Conservation (phyloP, 148 eudicot species). For the Persicaria maculosa region DNA sequence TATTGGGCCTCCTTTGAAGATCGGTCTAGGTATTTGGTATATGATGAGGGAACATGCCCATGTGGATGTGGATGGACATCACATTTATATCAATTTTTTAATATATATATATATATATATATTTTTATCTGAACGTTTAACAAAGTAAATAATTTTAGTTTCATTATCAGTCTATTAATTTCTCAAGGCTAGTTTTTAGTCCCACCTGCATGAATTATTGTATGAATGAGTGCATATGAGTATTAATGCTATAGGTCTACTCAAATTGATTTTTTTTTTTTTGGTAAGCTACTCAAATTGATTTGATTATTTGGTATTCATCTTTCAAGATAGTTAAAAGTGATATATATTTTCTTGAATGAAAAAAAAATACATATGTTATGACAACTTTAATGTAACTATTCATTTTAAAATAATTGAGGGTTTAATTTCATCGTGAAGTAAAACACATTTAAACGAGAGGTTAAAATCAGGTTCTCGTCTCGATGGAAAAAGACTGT, state of each 20-base stretch:
- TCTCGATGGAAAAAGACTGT: too few relatives aligned
- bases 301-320: background rate
- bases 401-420: background rate
- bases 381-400: too few relatives aligned
- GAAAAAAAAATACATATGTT: too few relatives aligned
- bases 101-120: background rate
- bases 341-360: background rate
- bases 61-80: slow-evolving; percentile 11
- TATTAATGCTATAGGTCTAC: background rate
- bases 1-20: background rate
- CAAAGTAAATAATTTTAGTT: background rate
- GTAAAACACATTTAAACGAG: too few relatives aligned
- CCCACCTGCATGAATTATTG: slow-evolving; percentile 12
- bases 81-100: background rate
- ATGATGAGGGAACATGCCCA: slow-evolving; percentile 6
- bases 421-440: too few relatives aligned
- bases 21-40: background rate
- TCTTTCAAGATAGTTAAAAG: background rate
- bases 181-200: slow-evolving; percentile 8
- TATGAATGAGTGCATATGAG: background rate
- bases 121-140: too few relatives aligned
- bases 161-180: background rate
- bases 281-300: background rate
- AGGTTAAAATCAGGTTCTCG: too few relatives aligned
- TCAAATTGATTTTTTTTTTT: background rate